Percentiles rank a stretch among this genome's conserved stretches.
Evolutionary conservation across 2,329 filamentous ascomycete species (phyloP).

Genomic region (Graphiopsis chlorocephala): DNA sequence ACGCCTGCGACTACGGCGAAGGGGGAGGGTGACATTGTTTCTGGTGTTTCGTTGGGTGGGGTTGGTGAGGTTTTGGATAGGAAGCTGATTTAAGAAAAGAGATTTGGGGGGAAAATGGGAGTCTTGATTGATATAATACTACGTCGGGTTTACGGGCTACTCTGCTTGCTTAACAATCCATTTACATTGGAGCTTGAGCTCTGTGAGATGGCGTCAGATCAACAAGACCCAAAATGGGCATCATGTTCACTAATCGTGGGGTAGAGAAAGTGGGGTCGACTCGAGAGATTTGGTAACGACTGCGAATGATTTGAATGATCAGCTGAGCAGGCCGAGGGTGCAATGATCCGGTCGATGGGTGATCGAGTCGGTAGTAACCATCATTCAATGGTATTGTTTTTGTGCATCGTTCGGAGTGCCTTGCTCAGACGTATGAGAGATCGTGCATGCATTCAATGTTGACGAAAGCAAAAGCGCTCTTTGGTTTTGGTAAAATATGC

Average conservation of each 20-base stretch:
- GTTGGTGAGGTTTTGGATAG: background rate
- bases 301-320: background rate
- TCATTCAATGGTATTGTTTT: background rate
- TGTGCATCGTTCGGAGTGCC: background rate
- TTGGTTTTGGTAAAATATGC: background rate
- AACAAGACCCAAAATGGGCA: background rate
- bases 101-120: background rate
- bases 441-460: background rate
- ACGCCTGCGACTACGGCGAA: slow-evolving; percentile 70
- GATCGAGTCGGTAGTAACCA: background rate
- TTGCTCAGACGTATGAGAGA: background rate
- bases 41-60: background rate
- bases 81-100: background rate
- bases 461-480: background rate
- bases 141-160: background rate
- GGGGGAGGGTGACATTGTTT: slow-evolving; percentile 48
- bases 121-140: background rate
- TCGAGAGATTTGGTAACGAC: background rate
- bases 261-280: background rate
- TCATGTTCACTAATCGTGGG: slow-evolving; percentile 3
- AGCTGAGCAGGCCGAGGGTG: background rate
- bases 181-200: background rate
- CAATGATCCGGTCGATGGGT: background rate
- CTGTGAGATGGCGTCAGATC: slow-evolving; percentile 3
- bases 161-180: slow-evolving; percentile 15